A percentile compares a stretch with the other conserved stretches of the same genome.
phyloP scores from a whole-genome alignment of 2,329 filamentous ascomycete genomes.

The Hypoxylon sp. region DNA sequence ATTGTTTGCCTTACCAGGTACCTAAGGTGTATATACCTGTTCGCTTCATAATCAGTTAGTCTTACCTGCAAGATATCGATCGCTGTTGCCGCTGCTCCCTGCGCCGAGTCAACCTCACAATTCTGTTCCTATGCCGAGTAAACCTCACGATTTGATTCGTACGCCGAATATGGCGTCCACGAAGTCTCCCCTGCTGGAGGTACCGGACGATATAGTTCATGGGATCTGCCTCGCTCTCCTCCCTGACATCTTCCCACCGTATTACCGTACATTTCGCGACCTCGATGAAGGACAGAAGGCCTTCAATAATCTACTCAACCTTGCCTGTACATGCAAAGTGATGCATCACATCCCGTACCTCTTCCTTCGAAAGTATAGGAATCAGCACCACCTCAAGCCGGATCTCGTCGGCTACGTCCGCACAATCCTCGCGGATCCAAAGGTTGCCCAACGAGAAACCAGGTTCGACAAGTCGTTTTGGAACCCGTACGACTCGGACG shows the following conservation, averaged over 20 bases:
- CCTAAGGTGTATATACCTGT: background rate
- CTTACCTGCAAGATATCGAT: background rate
- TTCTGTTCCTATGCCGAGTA: too few species aligned
- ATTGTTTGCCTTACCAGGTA: background rate
- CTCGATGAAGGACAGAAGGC: background rate
- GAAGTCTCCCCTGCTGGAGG: background rate
- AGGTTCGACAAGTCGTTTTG: conserved; percentile 3
- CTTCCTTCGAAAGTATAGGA: background rate
- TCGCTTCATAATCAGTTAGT: background rate
- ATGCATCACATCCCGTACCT: background rate
- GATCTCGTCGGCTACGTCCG: conserved; percentile 5
- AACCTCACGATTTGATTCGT: too few species aligned
- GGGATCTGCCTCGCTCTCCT: background rate
- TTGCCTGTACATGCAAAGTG: conserved; percentile 8
- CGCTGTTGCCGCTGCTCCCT: background rate
- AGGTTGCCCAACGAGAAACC: background rate
- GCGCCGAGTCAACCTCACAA: too few species aligned
- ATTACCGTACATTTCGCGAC: conserved; percentile 6
- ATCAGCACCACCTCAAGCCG: background rate
- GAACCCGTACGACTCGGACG: background rate
- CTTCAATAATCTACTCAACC: background rate
- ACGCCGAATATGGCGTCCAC: background rate
- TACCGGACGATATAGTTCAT: background rate
- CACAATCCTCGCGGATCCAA: background rate
- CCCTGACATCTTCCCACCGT: background rate